phyloP scores from a whole-genome alignment of 169 alveolate genomes.

The Babesia ovis region DNA sequence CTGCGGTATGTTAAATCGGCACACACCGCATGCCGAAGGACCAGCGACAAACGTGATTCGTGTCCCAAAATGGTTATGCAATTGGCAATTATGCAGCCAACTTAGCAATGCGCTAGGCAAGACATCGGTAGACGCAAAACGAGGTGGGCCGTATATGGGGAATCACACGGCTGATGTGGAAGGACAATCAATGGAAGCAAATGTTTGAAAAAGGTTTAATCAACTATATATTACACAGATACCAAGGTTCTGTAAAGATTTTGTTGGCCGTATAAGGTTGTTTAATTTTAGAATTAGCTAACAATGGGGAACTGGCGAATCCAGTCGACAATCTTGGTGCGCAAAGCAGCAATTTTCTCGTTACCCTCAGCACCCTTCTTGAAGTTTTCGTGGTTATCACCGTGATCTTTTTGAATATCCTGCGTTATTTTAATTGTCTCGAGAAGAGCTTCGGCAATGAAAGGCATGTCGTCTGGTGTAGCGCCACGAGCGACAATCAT shows the following conservation, averaged over 20 bases:
- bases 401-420: conserved; percentile 63
- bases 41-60: not conserved
- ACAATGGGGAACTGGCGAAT: conserved; percentile 59
- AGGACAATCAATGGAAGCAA: not conserved
- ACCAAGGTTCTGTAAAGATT: too few species aligned
- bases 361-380: conserved; percentile 58
- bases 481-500: conserved; percentile 93
- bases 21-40: conserved; percentile 25
- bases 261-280: too few species aligned
- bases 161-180: not conserved
- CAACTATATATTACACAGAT: too few species aligned
- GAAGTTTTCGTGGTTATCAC: conserved; percentile 69
- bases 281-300: not conserved
- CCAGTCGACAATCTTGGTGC: conserved; percentile 71
- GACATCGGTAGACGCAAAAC: not conserved
- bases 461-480: conserved; percentile 82
- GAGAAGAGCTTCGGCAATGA: conserved; percentile 74
- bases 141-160: conserved; percentile 3
- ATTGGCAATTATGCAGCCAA: not conserved
- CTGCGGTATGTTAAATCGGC: not conserved
- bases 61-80: not conserved
- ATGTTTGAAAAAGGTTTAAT: not conserved
- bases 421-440: conserved; percentile 67
- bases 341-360: conserved; percentile 48
- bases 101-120: not conserved